phyloP scores from a whole-genome alignment of 2,329 filamentous ascomycete species.

The Hypomyces perniciosus region DNA sequence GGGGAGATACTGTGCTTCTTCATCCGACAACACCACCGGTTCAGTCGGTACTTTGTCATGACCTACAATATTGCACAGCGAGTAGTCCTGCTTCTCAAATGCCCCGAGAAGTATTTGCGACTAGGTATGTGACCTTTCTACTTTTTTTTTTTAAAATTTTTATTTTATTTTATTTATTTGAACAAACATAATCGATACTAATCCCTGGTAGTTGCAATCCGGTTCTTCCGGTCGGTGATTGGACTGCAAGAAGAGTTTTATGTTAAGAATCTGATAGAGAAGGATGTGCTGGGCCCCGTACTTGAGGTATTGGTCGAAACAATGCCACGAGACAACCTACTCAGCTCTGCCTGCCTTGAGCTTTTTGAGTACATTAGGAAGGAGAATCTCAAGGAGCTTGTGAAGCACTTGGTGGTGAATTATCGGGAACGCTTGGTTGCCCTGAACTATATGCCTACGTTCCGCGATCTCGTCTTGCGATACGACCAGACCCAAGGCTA shows the following conservation, averaged over 20 bases:
- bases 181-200: background rate
- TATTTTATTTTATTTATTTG: too few species aligned
- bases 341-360: constrained; percentile 90
- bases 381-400: constrained; percentile 73
- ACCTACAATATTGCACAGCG: constrained; percentile 70
- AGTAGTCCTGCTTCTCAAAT: constrained; percentile 74
- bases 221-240: constrained; percentile 86
- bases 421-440: constrained; percentile 70
- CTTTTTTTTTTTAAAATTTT: too few species aligned
- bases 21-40: constrained; percentile 77
- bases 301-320: constrained; percentile 78
- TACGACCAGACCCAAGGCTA: constrained; percentile 75
- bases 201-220: constrained; percentile 64
- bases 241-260: constrained; percentile 88
- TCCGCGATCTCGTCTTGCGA: constrained; percentile 65
- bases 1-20: constrained; percentile 94
- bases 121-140: constrained; percentile 54
- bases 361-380: constrained; percentile 87
- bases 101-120: constrained; percentile 86
- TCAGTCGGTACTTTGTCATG: constrained; percentile 83
- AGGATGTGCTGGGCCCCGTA: constrained; percentile 76
- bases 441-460: constrained; percentile 80
- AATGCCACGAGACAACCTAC: constrained; percentile 84
- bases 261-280: constrained; percentile 74
- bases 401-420: constrained; percentile 77